Evolutionary conservation across 768 basidiomycete genomes (phyloP), one percentile per base, ranked within the genome.

Genomic region (Suillus subalutaceus): DNA sequence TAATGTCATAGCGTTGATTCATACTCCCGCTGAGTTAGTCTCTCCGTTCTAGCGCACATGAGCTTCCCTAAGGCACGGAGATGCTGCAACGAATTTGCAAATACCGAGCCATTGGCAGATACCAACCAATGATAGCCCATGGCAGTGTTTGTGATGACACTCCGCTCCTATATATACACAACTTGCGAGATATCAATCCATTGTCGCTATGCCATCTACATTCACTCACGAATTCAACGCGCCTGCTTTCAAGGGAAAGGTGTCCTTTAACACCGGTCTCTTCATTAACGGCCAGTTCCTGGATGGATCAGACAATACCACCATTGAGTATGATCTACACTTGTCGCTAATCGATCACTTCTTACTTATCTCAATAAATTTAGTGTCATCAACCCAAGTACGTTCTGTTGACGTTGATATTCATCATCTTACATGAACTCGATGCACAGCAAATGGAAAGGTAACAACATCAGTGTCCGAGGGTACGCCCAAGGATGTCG

Each of bases 231-330:
- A 80, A 20, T 90, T 89, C 68, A 75, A 88, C 58, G 84, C 83
- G 9, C 79, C 79, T 46, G 68, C 78, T 66, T 90, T 78, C 85
- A 90, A 86, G 76, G 89, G 87, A 23, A 79, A 80, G 55, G 79
- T 82, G 26, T 80, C 80, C 7, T 79, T 91, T 67, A 79, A 80
- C 70, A 90, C 90, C 5, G 90, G 91, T 38, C 71, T 93, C 64
- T 93, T 88, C 80, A 91, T 94, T 73, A 81, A 86, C 71, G 88
- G 88, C 68, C 73, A 91, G 75, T 94, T 85, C 71, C 78, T 86
- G 16, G 86, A 88, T 41, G 86, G 88, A 30, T 80, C 82, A n/a
- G 79, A 84, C 7, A 76, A 79, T 3, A 84, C 80, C n/a, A 85
- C 84, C n/a, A 89, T 93, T 72, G 89, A 91, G 91, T 92, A 71